Percentiles rank a stretch among this genome's conserved stretches.
Conservation (phyloP, 2,329 filamentous ascomycete genomes). For the Ustulina deusta region DNA sequence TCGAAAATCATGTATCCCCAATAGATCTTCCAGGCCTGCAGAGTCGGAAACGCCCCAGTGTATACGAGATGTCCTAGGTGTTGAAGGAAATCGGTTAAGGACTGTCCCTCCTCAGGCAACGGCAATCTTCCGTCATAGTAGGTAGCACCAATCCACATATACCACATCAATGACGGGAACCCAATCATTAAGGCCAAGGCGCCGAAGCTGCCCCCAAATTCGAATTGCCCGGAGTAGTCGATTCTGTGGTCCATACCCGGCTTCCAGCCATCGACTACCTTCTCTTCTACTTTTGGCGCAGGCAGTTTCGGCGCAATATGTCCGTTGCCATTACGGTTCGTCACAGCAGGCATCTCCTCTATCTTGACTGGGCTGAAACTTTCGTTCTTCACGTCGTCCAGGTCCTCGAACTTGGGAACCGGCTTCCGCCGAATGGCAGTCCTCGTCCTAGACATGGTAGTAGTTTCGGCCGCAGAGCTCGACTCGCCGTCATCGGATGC, state of each 20-base stretch:
- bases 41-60: conserved; percentile 84
- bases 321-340: conserved; percentile 44
- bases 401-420: conserved; percentile 63
- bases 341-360: conserved; percentile 41
- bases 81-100: conserved; percentile 74
- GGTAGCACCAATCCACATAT: conserved; percentile 97
- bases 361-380: conserved; percentile 48
- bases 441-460: conserved; percentile 47
- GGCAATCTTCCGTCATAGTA: conserved; percentile 92
- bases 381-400: conserved; percentile 51
- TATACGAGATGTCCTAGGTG: conserved; percentile 81
- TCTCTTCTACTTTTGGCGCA: conserved; percentile 41
- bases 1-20: conserved; percentile 93
- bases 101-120: conserved; percentile 72
- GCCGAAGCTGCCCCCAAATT: conserved; percentile 91
- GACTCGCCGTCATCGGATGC: conserved; percentile 64
- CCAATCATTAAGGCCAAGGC: conserved; percentile 87
- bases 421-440: conserved; percentile 60
- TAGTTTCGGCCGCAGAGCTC: conserved; percentile 60
- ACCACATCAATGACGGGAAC: conserved; percentile 97
- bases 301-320: conserved; percentile 35
- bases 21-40: conserved; percentile 91
- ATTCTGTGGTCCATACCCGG: conserved; percentile 71
- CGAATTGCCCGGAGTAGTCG: conserved; percentile 73
- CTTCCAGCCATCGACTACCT: conserved; percentile 67